Evolutionary conservation across 768 basidiomycete genomes (phyloP).

Genomic region (Fistulinella prunicolor): DNA sequence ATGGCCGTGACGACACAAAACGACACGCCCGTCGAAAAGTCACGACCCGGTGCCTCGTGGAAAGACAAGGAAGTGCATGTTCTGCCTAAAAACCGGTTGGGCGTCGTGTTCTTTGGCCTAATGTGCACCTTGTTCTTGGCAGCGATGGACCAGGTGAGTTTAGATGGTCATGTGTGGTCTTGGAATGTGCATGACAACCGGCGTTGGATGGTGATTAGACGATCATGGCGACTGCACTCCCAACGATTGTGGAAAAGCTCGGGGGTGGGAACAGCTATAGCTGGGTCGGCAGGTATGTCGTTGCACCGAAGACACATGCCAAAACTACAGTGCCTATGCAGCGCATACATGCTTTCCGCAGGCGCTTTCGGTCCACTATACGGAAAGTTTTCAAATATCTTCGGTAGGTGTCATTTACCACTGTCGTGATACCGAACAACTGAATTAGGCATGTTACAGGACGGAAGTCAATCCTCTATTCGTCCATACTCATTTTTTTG

Average conservation of each 20-base stretch:
- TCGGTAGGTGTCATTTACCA: slow-evolving; percentile 26
- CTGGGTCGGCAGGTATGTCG: slow-evolving; percentile 66
- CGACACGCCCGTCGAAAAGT: background rate
- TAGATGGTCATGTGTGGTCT: background rate
- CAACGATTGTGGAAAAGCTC: slow-evolving; percentile 65
- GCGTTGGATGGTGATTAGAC: slow-evolving; percentile 43
- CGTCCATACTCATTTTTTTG: slow-evolving; percentile 65
- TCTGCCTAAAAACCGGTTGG: slow-evolving; percentile 38
- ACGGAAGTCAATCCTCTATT: slow-evolving; percentile 69
- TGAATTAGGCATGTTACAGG: too few species aligned
- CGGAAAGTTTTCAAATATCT: slow-evolving; percentile 70
- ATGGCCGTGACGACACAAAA: slow-evolving; percentile 9
- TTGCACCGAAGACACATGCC: background rate
- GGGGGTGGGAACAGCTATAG: slow-evolving; percentile 63
- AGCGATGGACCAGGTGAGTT: slow-evolving; percentile 56
- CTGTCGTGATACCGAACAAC: background rate
- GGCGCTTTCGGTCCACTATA: slow-evolving; percentile 69
- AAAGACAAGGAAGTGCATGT: slow-evolving; percentile 49
- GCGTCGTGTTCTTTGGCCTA: slow-evolving; percentile 28
- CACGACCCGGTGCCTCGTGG: slow-evolving; percentile 58
- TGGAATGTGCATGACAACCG: too few species aligned
- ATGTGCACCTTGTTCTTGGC: slow-evolving; percentile 36
- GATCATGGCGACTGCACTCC: slow-evolving; percentile 72
- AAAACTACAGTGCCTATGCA: slow-evolving; percentile 28
- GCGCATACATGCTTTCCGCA: slow-evolving; percentile 72